Evolutionary conservation across 2,329 filamentous ascomycete species (phyloP), one percentile per base, ranked within the genome.

Genomic region (Calonectria honghensis): DNA sequence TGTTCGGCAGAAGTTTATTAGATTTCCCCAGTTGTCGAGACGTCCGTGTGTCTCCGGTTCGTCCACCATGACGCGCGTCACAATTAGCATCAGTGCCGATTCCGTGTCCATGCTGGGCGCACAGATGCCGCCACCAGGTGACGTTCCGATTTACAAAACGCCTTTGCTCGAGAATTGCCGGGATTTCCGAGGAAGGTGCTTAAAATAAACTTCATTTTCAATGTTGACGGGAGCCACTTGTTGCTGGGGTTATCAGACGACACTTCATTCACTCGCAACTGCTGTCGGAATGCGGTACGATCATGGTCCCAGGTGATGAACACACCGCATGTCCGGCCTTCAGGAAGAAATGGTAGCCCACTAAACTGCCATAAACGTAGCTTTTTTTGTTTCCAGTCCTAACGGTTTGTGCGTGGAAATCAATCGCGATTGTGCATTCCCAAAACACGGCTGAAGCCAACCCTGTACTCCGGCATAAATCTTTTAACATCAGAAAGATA

Each of bases 61-160:
- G 14, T 63, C 24, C 32, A 24, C 24, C 37, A 20, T 29, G 24
- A 63, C 45, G 66, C 29, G 52, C 52, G 31, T 29, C 7, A 29
- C 52, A 50, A 37, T 37, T 24, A 31, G 35, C 18, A 37, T n/a
- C 24, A 50, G n/a, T 37, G 48, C 52, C 18, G 37, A 16, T 24
- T 27, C 41, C 35, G 24, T 32, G 68, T 37, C 48, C 50, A 35
- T 31, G 59, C 20, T 37, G 48, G 54, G 45, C 35, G 27, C 57
- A 65, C 48, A 32, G 37, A 32, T 41, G 41, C 24, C 27, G 39
- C 16, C 37, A 65, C 27, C 41, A 4, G 10, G 31, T 13, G 29
- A 11, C 29, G 14, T 50, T 13, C 20, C 61, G 13, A 18, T 50
- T 50, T 13, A 9, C 27, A 65, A 11, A 65, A 27, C 20, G 2